Base-by-base conservation (phyloP, 345 rosid genomes). In the Boechera retrofracta region DNA sequence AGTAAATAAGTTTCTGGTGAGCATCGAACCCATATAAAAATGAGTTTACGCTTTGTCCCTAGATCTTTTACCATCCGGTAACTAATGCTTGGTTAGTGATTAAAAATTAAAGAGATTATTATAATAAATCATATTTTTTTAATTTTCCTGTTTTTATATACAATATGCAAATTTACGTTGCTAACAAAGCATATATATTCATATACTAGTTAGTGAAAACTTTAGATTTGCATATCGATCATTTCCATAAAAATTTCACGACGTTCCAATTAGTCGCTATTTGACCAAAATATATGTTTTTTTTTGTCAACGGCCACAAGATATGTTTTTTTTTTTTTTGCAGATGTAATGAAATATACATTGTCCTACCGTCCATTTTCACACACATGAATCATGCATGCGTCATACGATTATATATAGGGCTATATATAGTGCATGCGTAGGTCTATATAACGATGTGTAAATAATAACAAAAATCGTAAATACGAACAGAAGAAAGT, bases 401-500 rank as follows among this genome's bases (percentile, higher is more conserved):
- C 44, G 10, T 31, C 24, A 21, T 21, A 21, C 24, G 24, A 21
- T 21, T 21, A 21, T 28, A 28, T n/a, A 47, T 45, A 28, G 2
- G 8, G 24, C 26, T 64, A 42, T 42, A 4, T 39, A 9, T 32
- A 49, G 2, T 58, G 26, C 44, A 36, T 21, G 16, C 7, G 65
- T 32, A 67, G 10, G 18, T 12, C 36, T 49, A 16, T 67, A 21
- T 6, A 49, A 13, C 11, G 47, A 52, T 4, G n/a, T 12, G 44
- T 52, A 45, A 9, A 55, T 33, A 45, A 3, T 24, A 26, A 6
- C n/a, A n/a, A 6, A n/a, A n/a, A 47, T 53, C 48, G 28, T 44
- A 44, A 18, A 65, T 67, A 58, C 13, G 44, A 48, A 33, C 60
- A 67, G 6, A 58, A 75, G 42, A 67, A 67, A 67, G 12, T 75